Conservation (phyloP, 768 basidiomycete species). For the Cystobasidium onofrii region DNA sequence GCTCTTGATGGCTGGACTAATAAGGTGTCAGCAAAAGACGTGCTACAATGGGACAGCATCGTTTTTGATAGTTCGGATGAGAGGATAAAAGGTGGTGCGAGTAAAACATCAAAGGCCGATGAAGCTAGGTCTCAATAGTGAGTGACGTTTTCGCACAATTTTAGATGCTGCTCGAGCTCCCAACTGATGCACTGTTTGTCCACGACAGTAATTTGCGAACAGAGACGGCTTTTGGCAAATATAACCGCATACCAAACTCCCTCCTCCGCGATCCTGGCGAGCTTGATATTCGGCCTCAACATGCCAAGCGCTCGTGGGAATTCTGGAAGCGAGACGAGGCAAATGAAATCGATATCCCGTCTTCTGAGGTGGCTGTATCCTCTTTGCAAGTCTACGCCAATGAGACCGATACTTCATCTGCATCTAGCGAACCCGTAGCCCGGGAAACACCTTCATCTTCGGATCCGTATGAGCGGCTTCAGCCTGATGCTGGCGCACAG, state of each 20-base stretch:
- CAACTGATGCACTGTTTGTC: background rate
- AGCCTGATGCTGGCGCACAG: conserved; percentile 2
- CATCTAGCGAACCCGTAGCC: background rate
- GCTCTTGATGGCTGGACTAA: conserved; percentile 33
- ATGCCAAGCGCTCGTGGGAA: conserved; percentile 24
- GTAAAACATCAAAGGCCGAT: background rate
- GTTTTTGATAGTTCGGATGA: conserved; percentile 24
- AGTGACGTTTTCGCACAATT: background rate
- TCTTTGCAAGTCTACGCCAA: background rate
- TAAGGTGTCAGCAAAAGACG: conserved; percentile 24
- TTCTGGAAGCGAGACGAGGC: conserved; percentile 20
- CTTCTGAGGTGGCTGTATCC: background rate
- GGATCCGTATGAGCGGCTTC: background rate
- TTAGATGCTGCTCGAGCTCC: background rate
- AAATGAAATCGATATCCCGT: background rate
- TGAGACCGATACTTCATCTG: background rate
- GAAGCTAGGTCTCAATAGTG: conserved; percentile 22
- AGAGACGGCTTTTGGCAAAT: conserved; percentile 26
- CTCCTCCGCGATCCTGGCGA: conserved; percentile 23
- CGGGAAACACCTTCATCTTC: background rate
- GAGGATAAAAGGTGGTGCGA: conserved; percentile 16
- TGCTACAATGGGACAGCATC: conserved; percentile 8
- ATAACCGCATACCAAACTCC: conserved; percentile 30
- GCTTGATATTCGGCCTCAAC: conserved; percentile 24
- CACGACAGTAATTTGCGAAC: conserved; percentile 8